Evolutionary conservation across 176 grass and related monocot species (phyloP), one percentile per base, ranked within the genome.

Genomic region (Oryza officinalis): DNA sequence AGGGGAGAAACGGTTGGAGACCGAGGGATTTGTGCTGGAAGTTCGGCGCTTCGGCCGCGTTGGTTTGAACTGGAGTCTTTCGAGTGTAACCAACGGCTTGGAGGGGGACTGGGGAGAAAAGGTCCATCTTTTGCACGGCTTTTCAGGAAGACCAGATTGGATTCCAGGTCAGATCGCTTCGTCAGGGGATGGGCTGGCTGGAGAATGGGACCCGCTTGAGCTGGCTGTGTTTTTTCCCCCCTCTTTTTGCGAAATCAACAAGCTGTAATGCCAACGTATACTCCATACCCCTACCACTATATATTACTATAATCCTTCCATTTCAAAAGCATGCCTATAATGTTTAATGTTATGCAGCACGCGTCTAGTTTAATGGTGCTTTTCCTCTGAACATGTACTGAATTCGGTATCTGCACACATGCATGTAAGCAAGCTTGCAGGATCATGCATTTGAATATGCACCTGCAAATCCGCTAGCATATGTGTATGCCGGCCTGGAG

Each of bases 41-140:
- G 44, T 49, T 71, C 17, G 31, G 61, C 50, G 17, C 54, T 22
- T 22, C 54, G 54, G 54, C 20, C 54, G 15, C 54, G 7, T 59
- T 9, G 54, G 77, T 92, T 87, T 83, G 79, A 86, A 83, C 80
- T 89, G 71, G 84, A 89, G 63, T 63, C 32, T 13, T 72, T 4
- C 15, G 61, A 59, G 47, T 4, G 52, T 63, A 35, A 35, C 33
- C 7, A 72, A 83, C 86, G 80, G 80, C 67, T 83, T 11, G 12
- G n/a, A 17, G 8, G 31, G 4, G 22, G n/a, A n/a, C n/a, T n/a
- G n/a, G 23, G 8, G 47, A 30, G 31, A 46, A 90, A 86, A 74
- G 80, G 45, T 59, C 79, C 25, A 26, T 78, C 54, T 17, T 84
- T 88, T 33, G 68, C 78, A 47, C 80, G 27, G 1, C 84, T 89